phyloP scores from a whole-genome alignment of 2,329 filamentous ascomycete species.

The Colletotrichum lupini region DNA sequence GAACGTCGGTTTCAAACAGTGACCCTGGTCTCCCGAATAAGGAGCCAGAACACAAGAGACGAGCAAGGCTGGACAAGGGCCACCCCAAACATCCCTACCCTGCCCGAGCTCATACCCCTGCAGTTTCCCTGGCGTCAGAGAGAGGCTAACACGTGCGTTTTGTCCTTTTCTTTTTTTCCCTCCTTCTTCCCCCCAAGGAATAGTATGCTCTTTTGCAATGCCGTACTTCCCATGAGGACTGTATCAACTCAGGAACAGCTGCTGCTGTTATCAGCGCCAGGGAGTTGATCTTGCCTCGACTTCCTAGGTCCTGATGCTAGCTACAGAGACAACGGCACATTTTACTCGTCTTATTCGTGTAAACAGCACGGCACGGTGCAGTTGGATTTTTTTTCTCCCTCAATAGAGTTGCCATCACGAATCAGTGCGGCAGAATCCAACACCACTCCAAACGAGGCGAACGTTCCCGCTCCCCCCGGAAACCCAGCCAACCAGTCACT shows the following conservation, averaged over 20 bases:
- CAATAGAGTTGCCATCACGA: constrained; percentile 4
- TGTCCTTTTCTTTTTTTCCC: background rate
- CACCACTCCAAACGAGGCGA: background rate
- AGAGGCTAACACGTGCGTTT: constrained; percentile 28
- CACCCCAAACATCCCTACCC: constrained; percentile 12
- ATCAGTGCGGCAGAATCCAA: constrained; percentile 2
- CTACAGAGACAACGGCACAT: background rate
- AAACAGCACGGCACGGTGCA: background rate
- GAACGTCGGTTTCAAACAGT: constrained; percentile 29
- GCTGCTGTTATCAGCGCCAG: too few species aligned
- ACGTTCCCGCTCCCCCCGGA: background rate
- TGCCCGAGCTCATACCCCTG: constrained; percentile 30
- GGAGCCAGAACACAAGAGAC: constrained; percentile 8
- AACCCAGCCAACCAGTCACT: background rate
- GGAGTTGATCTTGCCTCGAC: background rate
- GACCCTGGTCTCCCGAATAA: constrained; percentile 12
- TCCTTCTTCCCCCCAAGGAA: background rate
- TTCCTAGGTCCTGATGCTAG: background rate
- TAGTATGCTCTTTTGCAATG: background rate
- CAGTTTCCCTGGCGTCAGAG: constrained; percentile 14
- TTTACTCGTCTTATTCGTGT: background rate
- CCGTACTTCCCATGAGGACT: background rate
- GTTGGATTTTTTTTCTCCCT: background rate
- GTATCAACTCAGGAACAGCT: background rate
- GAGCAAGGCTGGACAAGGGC: constrained; percentile 27